A percentile compares a stretch with the other conserved stretches of the same genome.
phyloP scores from a whole-genome alignment of 2,329 filamentous ascomycete genomes.

The Pseudogymnoascus sp. region DNA sequence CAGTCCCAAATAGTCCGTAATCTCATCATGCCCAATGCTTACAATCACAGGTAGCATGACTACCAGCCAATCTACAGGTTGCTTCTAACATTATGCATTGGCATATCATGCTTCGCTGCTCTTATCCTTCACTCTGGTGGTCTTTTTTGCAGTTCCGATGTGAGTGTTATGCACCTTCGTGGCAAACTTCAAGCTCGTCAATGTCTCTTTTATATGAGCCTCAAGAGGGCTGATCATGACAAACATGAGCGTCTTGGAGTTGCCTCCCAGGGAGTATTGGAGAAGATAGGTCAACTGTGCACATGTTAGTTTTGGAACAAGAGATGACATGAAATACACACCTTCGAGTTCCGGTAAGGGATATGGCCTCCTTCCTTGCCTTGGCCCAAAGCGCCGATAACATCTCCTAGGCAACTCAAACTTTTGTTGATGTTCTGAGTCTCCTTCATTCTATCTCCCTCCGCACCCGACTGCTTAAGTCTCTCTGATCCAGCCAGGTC shows the following conservation, averaged over 20 bases:
- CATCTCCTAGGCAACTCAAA: slow-evolving; percentile 82
- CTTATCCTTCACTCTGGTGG: slow-evolving; percentile 44
- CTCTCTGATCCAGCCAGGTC: slow-evolving; percentile 91
- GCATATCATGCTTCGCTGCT: neutral
- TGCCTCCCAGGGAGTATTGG: slow-evolving; percentile 89
- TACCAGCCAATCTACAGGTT: slow-evolving; percentile 1
- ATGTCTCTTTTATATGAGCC: slow-evolving; percentile 81
- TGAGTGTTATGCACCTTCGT: slow-evolving; percentile 91
- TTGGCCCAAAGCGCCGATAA: slow-evolving; percentile 84
- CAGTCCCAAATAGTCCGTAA: slow-evolving; percentile 6
- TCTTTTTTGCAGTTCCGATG: slow-evolving; percentile 78
- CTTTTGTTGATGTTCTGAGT: slow-evolving; percentile 97
- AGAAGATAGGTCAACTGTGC: slow-evolving; percentile 76
- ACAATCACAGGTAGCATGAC: neutral
- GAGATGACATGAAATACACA: slow-evolving; percentile 29
- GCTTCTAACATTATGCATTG: neutral
- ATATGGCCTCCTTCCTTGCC: slow-evolving; percentile 71
- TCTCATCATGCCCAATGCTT: slow-evolving; percentile 2
- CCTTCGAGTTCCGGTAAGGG: slow-evolving; percentile 92
- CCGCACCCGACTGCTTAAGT: slow-evolving; percentile 75
- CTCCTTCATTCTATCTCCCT: slow-evolving; percentile 81
- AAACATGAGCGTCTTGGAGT: slow-evolving; percentile 98
- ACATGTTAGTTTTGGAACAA: slow-evolving; percentile 17
- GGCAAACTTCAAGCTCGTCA: slow-evolving; percentile 91
- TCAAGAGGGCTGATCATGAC: slow-evolving; percentile 94